Evolutionary conservation across 352 stramenopile species (phyloP), one percentile per base, ranked within the genome.

Genomic region (Globisporangium spinosum): DNA sequence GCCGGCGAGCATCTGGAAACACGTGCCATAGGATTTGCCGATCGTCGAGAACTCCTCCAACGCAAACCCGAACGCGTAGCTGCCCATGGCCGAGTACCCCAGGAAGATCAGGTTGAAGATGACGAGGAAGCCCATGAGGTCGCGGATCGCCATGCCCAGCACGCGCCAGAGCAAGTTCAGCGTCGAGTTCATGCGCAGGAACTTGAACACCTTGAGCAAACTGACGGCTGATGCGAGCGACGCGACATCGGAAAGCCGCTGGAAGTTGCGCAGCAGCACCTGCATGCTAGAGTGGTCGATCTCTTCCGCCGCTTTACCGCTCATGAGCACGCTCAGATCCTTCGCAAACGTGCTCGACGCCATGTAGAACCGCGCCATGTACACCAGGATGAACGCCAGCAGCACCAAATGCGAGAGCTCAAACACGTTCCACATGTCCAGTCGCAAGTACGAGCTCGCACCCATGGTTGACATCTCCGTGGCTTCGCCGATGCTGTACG

Each of bases 41-140:
- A 96, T 91, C 8, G 84, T 92, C 45, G 83, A 93, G 62, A 93
- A 96, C 60, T 95, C 87, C 71, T 92, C 80, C 8, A 94, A 67
- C 23, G 87, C 79, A 67, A 91, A 93, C 0, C 89, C 89, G 66
- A 96, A 96, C 1, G 87, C 87, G 62, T 89, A 93, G 67, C 75
- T 89, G 55, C 89, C 89, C 87, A 96, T 95, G 12, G 83, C 77
- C 29, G 89, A 91, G 67, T 94, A 96, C 22, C 87, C 87, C 15
- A 95, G 57, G 60, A 96, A 96, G 59, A 96, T 96, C 35, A 94
- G 66, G 65, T 91, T 89, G 67, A 96, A 96, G 70, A 96, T 96
- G 54, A 96, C 85, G 15, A 96, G 71, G 63, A 95, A 96, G 47
- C 85, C 89, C 86, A 95, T 93, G 38, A 96, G 80, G 61, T 96